Conservation (phyloP, 2,329 filamentous ascomycete species). For the Aureobasidium vineae region DNA sequence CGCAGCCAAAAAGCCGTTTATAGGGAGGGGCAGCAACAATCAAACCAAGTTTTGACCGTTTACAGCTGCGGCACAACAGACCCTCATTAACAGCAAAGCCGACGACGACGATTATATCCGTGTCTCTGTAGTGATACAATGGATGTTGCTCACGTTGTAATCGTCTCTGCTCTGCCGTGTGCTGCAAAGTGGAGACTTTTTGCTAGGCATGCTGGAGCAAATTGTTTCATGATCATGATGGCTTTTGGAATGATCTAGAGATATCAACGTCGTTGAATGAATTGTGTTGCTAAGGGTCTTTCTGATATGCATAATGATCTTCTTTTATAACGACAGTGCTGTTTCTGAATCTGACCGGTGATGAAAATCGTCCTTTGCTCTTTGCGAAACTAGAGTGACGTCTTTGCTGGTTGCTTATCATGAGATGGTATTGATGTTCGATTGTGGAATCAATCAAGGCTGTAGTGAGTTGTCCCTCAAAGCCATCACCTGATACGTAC, state of each 20-base stretch:
- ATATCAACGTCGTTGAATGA: background rate
- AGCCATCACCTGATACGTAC: background rate
- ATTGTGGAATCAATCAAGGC: background rate
- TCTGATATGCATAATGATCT: background rate
- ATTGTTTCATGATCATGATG: background rate
- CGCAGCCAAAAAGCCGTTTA: background rate
- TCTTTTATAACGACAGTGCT: background rate
- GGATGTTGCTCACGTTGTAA: background rate
- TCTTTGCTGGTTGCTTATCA: background rate
- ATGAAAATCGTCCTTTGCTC: background rate
- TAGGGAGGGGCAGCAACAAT: conserved; percentile 2
- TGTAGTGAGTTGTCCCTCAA: background rate
- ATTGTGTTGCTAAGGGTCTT: background rate
- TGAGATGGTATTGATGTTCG: background rate
- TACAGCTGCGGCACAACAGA: background rate
- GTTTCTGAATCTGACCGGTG: background rate
- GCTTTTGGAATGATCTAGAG: background rate
- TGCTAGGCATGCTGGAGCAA: background rate
- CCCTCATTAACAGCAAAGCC: background rate
- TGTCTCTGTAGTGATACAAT: conserved; percentile 4
- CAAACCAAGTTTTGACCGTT: background rate
- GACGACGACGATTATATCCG: background rate
- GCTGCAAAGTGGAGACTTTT: background rate
- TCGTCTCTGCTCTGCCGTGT: background rate
- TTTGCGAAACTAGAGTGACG: background rate